These are phyloP conservation scores for Jamesozyma jinghongensis DNA, from an alignment of 805 yeast genomes.

Conservation along the genomic window DNA sequence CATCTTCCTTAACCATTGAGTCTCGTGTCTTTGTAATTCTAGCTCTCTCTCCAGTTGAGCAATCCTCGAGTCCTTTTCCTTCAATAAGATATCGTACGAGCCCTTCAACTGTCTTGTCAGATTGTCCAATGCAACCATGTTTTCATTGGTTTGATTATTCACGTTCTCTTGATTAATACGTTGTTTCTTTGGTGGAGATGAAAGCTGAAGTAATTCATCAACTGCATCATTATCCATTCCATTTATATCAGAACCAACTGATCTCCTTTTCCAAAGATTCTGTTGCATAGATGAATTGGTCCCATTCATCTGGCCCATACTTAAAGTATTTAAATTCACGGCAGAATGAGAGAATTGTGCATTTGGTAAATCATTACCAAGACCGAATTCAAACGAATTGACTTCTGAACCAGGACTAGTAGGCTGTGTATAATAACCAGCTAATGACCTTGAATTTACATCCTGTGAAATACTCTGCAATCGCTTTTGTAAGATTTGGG, in stretches of 20 bases:
- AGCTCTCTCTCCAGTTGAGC: conserved; percentile 25
- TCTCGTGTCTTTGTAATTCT: conserved; percentile 28
- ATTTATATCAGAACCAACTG: conserved; percentile 21
- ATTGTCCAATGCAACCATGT: conserved; percentile 1
- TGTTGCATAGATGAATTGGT: neutral
- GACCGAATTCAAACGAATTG: conserved; percentile 1
- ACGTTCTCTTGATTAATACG: conserved; percentile 5
- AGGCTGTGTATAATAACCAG: conserved; percentile 28
- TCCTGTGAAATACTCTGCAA: conserved; percentile 23
- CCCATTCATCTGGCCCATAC: neutral
- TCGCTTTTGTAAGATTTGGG: conserved; percentile 23
- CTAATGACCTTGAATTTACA: conserved; percentile 19
- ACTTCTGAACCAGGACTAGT: conserved; percentile 20
- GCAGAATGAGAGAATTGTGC: neutral
- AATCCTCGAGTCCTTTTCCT: conserved; percentile 27
- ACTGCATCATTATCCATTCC: conserved; percentile 25
- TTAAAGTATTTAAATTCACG: conserved; percentile 3
- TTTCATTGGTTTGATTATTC: neutral
- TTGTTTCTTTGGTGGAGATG: conserved; percentile 15
- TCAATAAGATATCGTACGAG: conserved; percentile 20
- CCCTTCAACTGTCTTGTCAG: conserved; percentile 14
- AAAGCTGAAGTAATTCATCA: conserved; percentile 24
- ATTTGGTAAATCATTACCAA: neutral
- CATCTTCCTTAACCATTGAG: conserved; percentile 30
- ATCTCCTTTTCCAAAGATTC: conserved; percentile 19